These are phyloP conservation scores for Lachancea waltii DNA, from an alignment of 805 yeast genomes.

Conservation along the genomic window DNA sequence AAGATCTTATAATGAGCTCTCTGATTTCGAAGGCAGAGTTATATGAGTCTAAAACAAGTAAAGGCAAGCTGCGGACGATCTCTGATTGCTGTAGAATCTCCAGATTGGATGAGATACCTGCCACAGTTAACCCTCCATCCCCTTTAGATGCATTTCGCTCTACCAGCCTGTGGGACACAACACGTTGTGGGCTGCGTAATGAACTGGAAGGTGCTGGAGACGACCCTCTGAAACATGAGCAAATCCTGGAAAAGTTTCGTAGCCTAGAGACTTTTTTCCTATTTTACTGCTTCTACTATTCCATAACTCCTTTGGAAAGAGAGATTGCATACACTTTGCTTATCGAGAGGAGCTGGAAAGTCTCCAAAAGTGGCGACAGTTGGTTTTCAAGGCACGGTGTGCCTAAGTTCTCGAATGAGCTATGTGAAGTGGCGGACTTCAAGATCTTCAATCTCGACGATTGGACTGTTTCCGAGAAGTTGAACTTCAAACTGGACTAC, in stretches of 20 bases:
- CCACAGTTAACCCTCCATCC: conserved; percentile 30
- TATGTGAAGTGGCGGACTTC: conserved; percentile 39
- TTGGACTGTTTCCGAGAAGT: conserved; percentile 39
- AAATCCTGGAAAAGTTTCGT: conserved; percentile 25
- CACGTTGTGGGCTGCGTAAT: conserved; percentile 19
- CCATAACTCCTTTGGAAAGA: conserved; percentile 38
- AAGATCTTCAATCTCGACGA: conserved; percentile 39
- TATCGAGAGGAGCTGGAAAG: conserved; percentile 36
- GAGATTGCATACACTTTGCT: conserved; percentile 33
- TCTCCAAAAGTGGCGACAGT: conserved; percentile 27
- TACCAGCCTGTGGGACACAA: conserved; percentile 31
- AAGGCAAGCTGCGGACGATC: conserved; percentile 24
- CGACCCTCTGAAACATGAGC: conserved; percentile 8
- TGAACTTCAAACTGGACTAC: conserved; percentile 37
- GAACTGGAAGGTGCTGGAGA: conserved; percentile 8
- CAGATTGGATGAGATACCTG: conserved; percentile 23
- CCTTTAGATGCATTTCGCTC: conserved; percentile 33
- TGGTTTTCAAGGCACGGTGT: conserved; percentile 39
- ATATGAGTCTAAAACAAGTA: conserved; percentile 13
- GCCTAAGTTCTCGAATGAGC: conserved; percentile 35
- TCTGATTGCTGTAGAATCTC: conserved; percentile 24
- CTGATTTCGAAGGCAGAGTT: conserved; percentile 21
- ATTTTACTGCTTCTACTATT: conserved; percentile 41
- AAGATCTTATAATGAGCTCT: conserved; percentile 30
- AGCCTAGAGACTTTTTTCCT: conserved; percentile 33